These are phyloP conservation scores for Phalaenopsis equestris DNA, from an alignment of 106 monocot genomes.

Conservation along the genomic window DNA sequence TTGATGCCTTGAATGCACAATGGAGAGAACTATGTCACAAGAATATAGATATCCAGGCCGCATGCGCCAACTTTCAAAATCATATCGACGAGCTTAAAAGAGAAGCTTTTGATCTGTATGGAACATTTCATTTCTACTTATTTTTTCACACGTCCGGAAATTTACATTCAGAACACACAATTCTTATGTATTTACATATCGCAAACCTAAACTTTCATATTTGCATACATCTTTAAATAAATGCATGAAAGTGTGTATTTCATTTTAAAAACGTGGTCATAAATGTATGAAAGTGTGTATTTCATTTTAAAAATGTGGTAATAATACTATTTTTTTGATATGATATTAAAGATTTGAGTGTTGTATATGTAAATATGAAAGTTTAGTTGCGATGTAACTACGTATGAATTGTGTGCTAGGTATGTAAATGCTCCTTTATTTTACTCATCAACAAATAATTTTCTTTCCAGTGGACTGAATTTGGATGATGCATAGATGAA, in stretches of 20 bases:
- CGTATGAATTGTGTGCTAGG: no score
- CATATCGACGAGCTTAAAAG: conserved; percentile 52
- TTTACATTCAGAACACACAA: background rate
- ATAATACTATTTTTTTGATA: no score
- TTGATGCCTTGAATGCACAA: conserved; percentile 52
- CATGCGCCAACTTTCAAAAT: conserved; percentile 55
- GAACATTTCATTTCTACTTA: background rate
- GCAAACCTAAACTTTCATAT: no score
- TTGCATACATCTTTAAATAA: no score
- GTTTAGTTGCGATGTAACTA: no score
- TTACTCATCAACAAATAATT: background rate
- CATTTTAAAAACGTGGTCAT: no score
- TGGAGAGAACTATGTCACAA: conserved; percentile 92
- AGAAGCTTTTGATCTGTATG: conserved; percentile 54
- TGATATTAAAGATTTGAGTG: no score
- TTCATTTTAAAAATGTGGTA: no score
- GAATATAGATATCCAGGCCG: conserved; percentile 82
- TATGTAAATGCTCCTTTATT: background rate
- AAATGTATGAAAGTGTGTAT: no score
- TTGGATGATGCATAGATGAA: conserved; percentile 14
- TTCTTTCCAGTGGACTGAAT: conserved; percentile 15
- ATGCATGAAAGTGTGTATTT: no score
- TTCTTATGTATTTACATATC: no score
- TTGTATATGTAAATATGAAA: no score
- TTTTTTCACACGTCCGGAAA: background rate